These are phyloP conservation scores for Monilinia polystroma DNA, from an alignment of 2,329 filamentous ascomycete species.

Conservation along the genomic window DNA sequence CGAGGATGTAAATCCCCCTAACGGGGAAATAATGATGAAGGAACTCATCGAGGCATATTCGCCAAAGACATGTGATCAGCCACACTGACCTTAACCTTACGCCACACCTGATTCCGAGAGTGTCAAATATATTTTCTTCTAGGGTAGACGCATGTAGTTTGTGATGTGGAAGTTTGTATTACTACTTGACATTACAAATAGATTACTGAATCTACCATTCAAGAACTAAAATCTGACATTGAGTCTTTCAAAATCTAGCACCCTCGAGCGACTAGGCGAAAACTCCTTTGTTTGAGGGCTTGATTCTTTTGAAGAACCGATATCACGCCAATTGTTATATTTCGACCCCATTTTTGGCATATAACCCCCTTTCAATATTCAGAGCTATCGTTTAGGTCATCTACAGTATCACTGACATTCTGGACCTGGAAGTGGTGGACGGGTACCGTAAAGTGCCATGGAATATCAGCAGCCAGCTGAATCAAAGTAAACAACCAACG, in stretches of 20 bases:
- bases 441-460: not conserved
- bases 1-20: not conserved
- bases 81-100: not conserved
- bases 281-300: not conserved
- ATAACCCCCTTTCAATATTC: not conserved
- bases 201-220: not conserved
- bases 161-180: not conserved
- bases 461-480: constrained; percentile 5
- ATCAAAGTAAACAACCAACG: constrained; percentile 12
- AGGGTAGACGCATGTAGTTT: not conserved
- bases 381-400: not conserved
- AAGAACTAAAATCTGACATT: not conserved
- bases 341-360: not conserved
- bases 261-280: too few relatives aligned
- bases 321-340: not conserved
- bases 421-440: not conserved
- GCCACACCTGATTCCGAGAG: constrained; percentile 5
- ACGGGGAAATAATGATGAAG: not conserved
- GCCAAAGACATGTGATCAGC: not conserved
- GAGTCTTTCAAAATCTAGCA: not conserved
- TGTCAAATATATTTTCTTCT: not conserved
- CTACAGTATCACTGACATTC: not conserved
- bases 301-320: not conserved
- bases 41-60: not conserved
- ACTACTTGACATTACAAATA: not conserved